Evolutionary conservation across 2,329 filamentous ascomycete genomes (phyloP).

Genomic region (Magnaporthiopsis incrustans): DNA sequence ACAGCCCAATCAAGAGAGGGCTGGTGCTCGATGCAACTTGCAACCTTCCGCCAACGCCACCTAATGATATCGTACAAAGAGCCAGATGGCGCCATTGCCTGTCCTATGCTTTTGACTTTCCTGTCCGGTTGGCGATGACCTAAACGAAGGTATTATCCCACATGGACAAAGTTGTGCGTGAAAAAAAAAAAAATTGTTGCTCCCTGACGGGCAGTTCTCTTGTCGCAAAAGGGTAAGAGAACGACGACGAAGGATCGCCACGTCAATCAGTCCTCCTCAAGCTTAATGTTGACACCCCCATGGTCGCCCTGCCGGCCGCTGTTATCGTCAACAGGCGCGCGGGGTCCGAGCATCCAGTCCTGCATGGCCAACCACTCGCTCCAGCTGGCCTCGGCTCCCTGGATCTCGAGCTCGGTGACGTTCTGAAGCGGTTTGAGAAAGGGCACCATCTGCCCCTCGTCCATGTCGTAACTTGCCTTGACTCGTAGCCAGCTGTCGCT

Average conservation of each 20-base stretch:
- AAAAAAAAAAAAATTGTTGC: no score
- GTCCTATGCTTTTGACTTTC: neutral
- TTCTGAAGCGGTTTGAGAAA: slow-evolving; percentile 79
- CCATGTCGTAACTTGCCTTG: slow-evolving; percentile 86
- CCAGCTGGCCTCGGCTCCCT: slow-evolving; percentile 76
- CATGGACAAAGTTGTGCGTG: no score
- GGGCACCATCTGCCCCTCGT: slow-evolving; percentile 72
- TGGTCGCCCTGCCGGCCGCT: slow-evolving; percentile 4
- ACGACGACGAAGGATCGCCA: neutral
- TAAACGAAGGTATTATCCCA: no score
- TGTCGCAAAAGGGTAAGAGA: no score
- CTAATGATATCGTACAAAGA: neutral
- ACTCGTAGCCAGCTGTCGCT: slow-evolving; percentile 83
- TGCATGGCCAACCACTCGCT: slow-evolving; percentile 95
- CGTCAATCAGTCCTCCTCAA: slow-evolving; percentile 10
- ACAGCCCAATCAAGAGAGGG: neutral
- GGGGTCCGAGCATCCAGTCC: slow-evolving; percentile 94
- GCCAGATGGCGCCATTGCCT: neutral
- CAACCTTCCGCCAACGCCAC: neutral
- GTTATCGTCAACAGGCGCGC: slow-evolving; percentile 46
- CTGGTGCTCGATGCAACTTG: neutral
- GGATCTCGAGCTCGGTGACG: slow-evolving; percentile 70
- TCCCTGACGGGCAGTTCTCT: no score
- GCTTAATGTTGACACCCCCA: slow-evolving; percentile 12
- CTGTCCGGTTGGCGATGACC: no score